phyloP scores from a whole-genome alignment of 345 rosid genomes.

The Camelina laxa region DNA sequence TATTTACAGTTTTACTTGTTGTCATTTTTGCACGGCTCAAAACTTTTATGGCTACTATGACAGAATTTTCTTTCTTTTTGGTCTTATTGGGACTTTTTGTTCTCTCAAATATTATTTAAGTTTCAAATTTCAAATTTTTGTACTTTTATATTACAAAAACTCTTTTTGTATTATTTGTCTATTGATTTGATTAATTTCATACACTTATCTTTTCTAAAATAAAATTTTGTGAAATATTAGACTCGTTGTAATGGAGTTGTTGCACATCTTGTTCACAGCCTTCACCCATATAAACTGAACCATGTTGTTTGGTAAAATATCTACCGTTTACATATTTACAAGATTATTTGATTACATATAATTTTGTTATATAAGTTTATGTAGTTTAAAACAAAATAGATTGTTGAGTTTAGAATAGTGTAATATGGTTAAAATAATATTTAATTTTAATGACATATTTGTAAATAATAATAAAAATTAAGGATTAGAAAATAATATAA shows the following conservation, averaged over 20 bases:
- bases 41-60: background rate
- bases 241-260: too few relatives aligned
- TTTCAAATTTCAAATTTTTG: slow-evolving; percentile 1
- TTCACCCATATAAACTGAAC: background rate
- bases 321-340: background rate
- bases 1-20: too few relatives aligned
- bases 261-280: background rate
- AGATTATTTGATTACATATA: background rate
- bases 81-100: background rate
- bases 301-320: background rate
- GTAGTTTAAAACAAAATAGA: too few relatives aligned
- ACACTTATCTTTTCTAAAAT: too few relatives aligned
- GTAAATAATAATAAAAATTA: too few relatives aligned
- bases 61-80: background rate
- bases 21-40: background rate
- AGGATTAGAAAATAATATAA: too few relatives aligned
- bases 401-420: too few relatives aligned
- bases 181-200: background rate
- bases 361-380: too few relatives aligned
- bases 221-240: too few relatives aligned
- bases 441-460: too few relatives aligned
- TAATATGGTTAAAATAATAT: too few relatives aligned
- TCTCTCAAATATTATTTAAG: background rate
- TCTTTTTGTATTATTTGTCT: background rate
- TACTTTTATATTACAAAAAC: background rate